Evolutionary conservation across 225 moss, liverwort and hornwort species (phyloP).

Genomic region (Neckera pumila): DNA sequence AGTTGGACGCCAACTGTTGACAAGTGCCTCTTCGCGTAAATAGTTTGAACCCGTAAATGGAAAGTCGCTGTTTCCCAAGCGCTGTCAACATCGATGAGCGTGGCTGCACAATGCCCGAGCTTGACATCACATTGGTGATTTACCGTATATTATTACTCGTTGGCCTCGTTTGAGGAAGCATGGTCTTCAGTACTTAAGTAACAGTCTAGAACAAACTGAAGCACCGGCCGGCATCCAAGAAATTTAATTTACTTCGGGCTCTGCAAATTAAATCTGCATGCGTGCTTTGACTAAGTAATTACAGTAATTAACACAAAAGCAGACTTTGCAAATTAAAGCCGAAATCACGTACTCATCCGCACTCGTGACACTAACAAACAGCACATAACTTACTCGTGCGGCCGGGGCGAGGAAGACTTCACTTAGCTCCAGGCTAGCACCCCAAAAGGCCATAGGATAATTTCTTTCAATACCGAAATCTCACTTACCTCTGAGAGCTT

Average conservation of each 20-base stretch:
- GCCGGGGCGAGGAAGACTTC: background rate
- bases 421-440: background rate
- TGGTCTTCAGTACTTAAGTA: background rate
- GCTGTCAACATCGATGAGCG: background rate
- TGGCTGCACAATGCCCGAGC: background rate
- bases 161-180: background rate
- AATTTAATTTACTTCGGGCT: background rate
- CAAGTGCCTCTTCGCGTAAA: background rate
- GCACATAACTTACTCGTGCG: background rate
- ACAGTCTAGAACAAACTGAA: background rate
- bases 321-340: background rate
- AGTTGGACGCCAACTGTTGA: background rate
- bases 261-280: background rate
- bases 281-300: background rate
- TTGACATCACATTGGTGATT: background rate
- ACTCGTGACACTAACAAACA: background rate
- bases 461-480: background rate
- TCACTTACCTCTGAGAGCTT: background rate
- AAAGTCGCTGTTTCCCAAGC: background rate
- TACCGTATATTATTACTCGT: background rate
- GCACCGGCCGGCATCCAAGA: background rate
- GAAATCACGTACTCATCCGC: background rate
- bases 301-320: background rate
- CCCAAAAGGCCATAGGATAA: background rate
- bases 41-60: background rate